Conservation (phyloP, 2,329 filamentous ascomycete genomes). For the Claviceps pazoutovae region DNA sequence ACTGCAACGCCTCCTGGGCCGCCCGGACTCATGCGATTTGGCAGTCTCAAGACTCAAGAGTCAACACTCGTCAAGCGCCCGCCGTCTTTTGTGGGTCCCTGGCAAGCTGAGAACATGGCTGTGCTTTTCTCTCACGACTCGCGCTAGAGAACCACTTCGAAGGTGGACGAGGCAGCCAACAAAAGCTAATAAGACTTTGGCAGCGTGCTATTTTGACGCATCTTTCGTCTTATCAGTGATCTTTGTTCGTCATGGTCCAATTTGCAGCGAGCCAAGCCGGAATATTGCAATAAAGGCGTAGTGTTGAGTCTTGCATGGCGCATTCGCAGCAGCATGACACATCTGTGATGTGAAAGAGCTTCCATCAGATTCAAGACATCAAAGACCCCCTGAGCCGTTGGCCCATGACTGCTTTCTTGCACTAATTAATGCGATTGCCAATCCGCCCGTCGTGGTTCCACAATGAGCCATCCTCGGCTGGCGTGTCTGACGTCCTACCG, state of each 20-base stretch:
- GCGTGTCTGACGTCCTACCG: constrained; percentile 1
- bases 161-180: not conserved
- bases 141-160: not conserved
- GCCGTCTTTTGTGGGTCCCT: not conserved
- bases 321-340: constrained; percentile 1
- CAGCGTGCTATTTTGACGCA: not conserved
- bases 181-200: not conserved
- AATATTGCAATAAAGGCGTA: not conserved
- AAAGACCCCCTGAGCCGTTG: not conserved
- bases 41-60: not conserved
- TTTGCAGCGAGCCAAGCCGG: not conserved
- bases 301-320: not conserved
- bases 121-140: not conserved
- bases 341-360: not conserved
- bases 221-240: not conserved
- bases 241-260: not conserved
- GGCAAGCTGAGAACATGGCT: not conserved
- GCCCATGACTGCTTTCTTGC: not conserved
- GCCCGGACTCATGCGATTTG: not conserved
- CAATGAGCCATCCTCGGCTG: not conserved
- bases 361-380: not conserved
- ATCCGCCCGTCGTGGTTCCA: constrained; percentile 1
- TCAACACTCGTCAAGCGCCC: not conserved
- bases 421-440: not conserved
- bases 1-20: constrained; percentile 2